Evolutionary conservation across 73 alveolate species (phyloP).

Genomic region (Symbiodinium pilosum): DNA sequence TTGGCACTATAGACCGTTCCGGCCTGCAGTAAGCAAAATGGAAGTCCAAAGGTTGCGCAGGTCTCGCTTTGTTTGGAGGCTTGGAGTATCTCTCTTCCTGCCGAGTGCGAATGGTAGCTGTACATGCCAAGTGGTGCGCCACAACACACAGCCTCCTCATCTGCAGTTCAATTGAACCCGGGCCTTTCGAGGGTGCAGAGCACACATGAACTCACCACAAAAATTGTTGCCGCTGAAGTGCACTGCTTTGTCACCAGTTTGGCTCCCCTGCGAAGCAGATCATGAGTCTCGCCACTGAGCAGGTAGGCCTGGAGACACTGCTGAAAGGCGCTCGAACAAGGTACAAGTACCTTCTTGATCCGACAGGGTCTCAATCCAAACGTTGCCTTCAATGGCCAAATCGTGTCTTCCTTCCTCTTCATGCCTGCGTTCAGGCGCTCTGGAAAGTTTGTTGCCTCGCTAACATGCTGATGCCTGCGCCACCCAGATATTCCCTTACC

Average conservation of each 20-base stretch:
- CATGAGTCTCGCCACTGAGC: conserved; percentile 84
- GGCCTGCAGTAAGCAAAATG: conserved; percentile 68
- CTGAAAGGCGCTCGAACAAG: neutral
- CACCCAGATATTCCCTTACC: neutral
- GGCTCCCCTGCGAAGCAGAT: conserved; percentile 53
- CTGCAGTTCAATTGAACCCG: conserved; percentile 34
- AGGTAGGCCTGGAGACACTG: conserved; percentile 40
- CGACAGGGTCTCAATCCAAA: neutral
- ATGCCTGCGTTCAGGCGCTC: neutral
- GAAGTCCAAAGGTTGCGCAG: conserved; percentile 66
- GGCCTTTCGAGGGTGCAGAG: neutral
- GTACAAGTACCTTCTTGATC: too few species aligned
- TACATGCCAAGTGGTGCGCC: neutral
- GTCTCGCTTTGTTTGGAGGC: conserved; percentile 65
- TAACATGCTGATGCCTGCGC: neutral
- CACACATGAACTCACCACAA: neutral
- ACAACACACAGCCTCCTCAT: neutral
- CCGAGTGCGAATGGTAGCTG: too few species aligned
- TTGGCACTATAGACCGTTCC: neutral
- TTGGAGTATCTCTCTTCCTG: conserved; percentile 92
- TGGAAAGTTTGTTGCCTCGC: neutral
- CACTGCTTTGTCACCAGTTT: conserved; percentile 58
- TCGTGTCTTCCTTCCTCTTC: conserved; percentile 51
- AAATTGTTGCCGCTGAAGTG: neutral
- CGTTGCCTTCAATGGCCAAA: conserved; percentile 75